Conservation (phyloP, 805 yeast genomes). For the Nakazawaea anatomiae region DNA sequence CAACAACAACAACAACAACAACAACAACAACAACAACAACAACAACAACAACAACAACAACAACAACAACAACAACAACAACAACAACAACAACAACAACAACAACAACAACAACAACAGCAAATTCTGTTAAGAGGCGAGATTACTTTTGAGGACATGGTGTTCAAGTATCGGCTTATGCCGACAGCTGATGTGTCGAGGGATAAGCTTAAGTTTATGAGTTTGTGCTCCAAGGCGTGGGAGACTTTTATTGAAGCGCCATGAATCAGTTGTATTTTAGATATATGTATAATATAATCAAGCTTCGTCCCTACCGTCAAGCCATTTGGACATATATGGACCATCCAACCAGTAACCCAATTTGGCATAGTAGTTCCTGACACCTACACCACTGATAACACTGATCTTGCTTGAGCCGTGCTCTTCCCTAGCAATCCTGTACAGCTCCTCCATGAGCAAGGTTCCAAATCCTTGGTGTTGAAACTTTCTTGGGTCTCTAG, state of each 20-base stretch:
- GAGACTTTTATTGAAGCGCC: conserved; percentile 12
- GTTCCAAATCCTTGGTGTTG: conserved; percentile 99
- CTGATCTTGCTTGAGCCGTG: conserved; percentile 89
- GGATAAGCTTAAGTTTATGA: conserved; percentile 16
- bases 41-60: background rate
- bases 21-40: background rate
- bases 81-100: background rate
- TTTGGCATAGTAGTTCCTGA: conserved; percentile 89
- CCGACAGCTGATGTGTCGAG: background rate
- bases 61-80: background rate
- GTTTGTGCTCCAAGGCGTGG: conserved; percentile 20
- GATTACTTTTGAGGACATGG: conserved; percentile 1
- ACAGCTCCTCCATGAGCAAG: conserved; percentile 96
- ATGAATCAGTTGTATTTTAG: background rate
- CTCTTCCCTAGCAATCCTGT: conserved; percentile 88
- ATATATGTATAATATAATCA: background rate
- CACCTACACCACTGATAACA: conserved; percentile 97
- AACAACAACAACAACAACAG: conserved; percentile 1
- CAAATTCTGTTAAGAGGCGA: conserved; percentile 19
- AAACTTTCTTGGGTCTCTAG: conserved; percentile 94
- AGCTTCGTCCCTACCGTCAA: conserved; percentile 14
- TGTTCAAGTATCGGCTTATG: conserved; percentile 1
- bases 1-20: background rate
- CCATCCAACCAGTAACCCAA: conserved; percentile 92
- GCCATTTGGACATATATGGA: conserved; percentile 87